phyloP scores from a whole-genome alignment of 495 filamentous ascomycete species.

The Achaetomiella virescens region DNA sequence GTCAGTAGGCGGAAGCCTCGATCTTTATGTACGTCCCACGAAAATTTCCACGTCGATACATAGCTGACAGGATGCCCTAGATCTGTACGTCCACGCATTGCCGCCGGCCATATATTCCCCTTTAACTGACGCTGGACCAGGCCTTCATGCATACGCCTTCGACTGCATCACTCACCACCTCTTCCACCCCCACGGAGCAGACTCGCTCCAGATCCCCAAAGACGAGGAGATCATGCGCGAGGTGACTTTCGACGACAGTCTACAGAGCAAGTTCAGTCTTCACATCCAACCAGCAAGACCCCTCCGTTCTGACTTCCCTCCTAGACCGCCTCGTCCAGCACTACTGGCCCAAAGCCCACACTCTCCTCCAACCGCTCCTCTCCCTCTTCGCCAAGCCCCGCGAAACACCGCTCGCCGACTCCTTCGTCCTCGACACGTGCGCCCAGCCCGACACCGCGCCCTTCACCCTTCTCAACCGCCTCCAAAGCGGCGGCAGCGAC shows the following conservation, averaged over 20 bases:
- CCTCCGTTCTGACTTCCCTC: neutral
- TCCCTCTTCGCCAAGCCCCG: conserved; percentile 39
- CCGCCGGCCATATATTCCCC: too few species aligned
- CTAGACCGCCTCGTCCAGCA: conserved; percentile 40
- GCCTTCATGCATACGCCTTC: conserved; percentile 55
- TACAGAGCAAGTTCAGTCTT: conserved; percentile 46
- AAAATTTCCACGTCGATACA: neutral
- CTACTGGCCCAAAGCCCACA: conserved; percentile 37
- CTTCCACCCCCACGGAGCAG: conserved; percentile 55
- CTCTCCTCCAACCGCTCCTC: conserved; percentile 32
- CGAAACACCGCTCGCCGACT: conserved; percentile 40
- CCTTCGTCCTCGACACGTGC: conserved; percentile 36
- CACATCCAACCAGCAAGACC: neutral
- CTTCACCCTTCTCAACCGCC: conserved; percentile 42
- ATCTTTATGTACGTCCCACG: conserved; percentile 48
- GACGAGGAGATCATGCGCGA: conserved; percentile 60
- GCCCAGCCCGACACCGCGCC: conserved; percentile 28
- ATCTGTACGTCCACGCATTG: conserved; percentile 15
- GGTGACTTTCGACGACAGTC: conserved; percentile 56
- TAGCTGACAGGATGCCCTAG: neutral
- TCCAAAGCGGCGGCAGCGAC: conserved; percentile 24
- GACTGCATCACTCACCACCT: conserved; percentile 61
- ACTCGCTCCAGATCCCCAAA: conserved; percentile 44
- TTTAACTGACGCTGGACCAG: conserved; percentile 12
- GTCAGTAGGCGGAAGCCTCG: conserved; percentile 39